These are phyloP conservation scores for Urtica urens DNA, from an alignment of 306 rosid species.

Conservation along the genomic window DNA sequence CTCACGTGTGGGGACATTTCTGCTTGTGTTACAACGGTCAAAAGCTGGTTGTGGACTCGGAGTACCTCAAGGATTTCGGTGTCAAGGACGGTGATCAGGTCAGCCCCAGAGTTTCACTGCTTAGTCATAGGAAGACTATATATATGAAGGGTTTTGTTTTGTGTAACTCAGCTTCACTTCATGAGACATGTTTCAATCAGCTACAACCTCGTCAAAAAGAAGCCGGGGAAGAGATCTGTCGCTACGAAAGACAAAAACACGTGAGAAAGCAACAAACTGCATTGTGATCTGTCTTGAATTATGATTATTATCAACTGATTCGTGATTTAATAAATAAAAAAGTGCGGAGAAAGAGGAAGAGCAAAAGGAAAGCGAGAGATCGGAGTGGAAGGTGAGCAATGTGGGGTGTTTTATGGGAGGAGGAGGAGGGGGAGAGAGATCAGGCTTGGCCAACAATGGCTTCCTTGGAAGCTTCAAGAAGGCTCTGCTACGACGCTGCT, in stretches of 20 bases:
- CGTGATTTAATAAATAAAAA: neutral
- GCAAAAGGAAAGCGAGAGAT: constrained; percentile 25
- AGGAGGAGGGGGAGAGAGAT: constrained; percentile 18
- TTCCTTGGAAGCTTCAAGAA: constrained; percentile 43
- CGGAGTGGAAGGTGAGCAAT: constrained; percentile 34
- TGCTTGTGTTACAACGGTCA: constrained; percentile 64
- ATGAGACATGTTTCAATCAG: constrained; percentile 46
- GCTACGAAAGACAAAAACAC: constrained; percentile 22
- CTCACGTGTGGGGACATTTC: constrained; percentile 79
- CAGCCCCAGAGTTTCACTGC: constrained; percentile 14
- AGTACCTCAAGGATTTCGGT: constrained; percentile 41
- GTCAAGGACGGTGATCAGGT: constrained; percentile 88
- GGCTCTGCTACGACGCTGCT: constrained; percentile 31
- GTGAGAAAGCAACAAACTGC: constrained; percentile 29
- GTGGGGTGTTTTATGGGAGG: constrained; percentile 3
- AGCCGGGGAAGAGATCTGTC: constrained; percentile 30
- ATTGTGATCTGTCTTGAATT: neutral
- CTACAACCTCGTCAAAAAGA: constrained; percentile 35
- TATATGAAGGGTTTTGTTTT: constrained; percentile 17
- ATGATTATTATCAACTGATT: neutral
- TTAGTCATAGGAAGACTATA: neutral
- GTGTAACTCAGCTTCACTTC: constrained; percentile 51
- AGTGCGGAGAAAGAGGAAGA: constrained; percentile 17
- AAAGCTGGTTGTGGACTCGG: constrained; percentile 44
- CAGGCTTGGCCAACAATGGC: constrained; percentile 28